Base-by-base conservation (phyloP, 2,329 filamentous ascomycete genomes). In the Diaporthe longicolla region DNA sequence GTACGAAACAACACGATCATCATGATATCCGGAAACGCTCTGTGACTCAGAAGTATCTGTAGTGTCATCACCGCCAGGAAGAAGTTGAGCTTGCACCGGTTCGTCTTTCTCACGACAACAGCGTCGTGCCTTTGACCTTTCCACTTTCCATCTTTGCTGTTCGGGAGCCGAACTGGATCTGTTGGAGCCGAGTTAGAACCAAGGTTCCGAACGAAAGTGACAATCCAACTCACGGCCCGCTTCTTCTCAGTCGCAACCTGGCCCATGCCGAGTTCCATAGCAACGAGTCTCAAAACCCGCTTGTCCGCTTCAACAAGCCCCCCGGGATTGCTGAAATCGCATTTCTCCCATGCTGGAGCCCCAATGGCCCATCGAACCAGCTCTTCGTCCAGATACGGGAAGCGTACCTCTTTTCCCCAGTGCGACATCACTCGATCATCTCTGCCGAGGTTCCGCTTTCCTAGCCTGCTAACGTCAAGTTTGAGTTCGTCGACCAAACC, bases 341-440 rank as follows among this genome's bases (percentile, higher is more conserved):
- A 98, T 81, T 98, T 98, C 74, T 94, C 90, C 89, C 91, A 94
- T 0, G 96, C 92, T 0, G 95, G 93, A 32, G 88, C 86, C 57
- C 86, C 86, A 35, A 98, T 89, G 9, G 94, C 93, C 90, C 95
- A 97, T 35, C 87, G 87, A n/a, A 98, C 92, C 58, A 99, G 89
- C 3, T 90, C 87, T 82, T 99, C 97, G 76, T 98, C 97, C 0
- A 99, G 88, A 79, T 91, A 99, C 0, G 97, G 97, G 80, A 97
- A 98, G 48, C 97, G 90, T 43, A 93, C 93, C 83, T 99, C 97
- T 75, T 92, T 93, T 19, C 94, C 91, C 93, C 95, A 98, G 80
- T 97, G 90, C 3, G 94, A 92, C 82, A 98, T 94, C 24, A 95
- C 93, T 32, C 97, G 90, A 83, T 99, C 97, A 80, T 99, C 97